Base-by-base conservation (phyloP, 441 rosid species). In the Codiaeum variegatum region DNA sequence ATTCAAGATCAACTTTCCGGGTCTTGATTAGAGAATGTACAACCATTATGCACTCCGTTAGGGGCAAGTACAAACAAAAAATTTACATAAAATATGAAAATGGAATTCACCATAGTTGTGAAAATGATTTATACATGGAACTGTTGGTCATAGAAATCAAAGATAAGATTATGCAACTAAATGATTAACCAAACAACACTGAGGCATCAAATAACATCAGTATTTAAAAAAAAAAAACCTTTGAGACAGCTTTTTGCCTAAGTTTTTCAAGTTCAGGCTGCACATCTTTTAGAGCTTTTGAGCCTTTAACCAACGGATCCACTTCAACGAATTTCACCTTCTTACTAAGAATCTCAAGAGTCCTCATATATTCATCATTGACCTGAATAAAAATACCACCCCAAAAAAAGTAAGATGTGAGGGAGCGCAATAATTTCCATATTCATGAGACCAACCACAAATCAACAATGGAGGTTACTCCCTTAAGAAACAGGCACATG, bases 241-340 rank as follows among this genome's bases (percentile, higher is more conserved):
- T 96, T 29, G 98, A 86, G 80, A 96, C 90, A 70, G 98, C 97
- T 83, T 91, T 96, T 78, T 91, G 98, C 76, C 98, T 84, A 47
- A 96, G 93, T 84, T 92, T 96, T 83, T 93, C 98, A 73, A 96
- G 98, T 85, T 96, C 99, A 29, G 97, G 99, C 73, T 91, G 93
- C 73, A 96, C 97, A 80, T 96, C 99, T 85, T 89, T 93, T 62
- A 96, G 86, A 59, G 98, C 97, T 83, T 90, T 90, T 63, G 99
- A 89, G 74, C 87, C 83, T 80, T 86, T 96, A 65, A 90, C 91
- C 82, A 85, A 86, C 32, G 83, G 85, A 86, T 96, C 98, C 74
- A 78, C 90, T 78, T 88, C 94, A 73, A 89, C 86, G 76, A 86
- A 92, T 84, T 90, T 93, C 83, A 93, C 82, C 84, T 96, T 96